Evolutionary conservation across 208 protist genomes (phyloP).

Genomic region (Trypanosoma mega): DNA sequence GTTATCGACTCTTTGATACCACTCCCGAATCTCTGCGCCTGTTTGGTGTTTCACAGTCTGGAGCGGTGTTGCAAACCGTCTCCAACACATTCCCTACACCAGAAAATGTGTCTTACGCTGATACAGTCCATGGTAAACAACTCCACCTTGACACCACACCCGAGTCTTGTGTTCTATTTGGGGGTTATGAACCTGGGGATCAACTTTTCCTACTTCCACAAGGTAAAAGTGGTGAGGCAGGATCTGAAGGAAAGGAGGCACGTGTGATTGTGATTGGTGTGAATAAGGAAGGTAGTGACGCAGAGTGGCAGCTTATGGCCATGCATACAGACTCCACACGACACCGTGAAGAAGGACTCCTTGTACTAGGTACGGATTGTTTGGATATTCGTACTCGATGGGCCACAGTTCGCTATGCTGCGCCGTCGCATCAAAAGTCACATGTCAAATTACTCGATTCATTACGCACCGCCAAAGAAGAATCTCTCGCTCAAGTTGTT

Average conservation of each 20-base stretch:
- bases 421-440: conserved; percentile 27
- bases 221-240: conserved; percentile 1
- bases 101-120: conserved; percentile 52
- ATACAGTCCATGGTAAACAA: conserved; percentile 33
- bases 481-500: conserved; percentile 77
- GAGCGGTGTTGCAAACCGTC: conserved; percentile 45
- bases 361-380: conserved; percentile 69
- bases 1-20: conserved; percentile 78
- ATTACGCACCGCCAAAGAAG: conserved; percentile 57
- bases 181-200: conserved; percentile 66
- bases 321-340: conserved; percentile 38
- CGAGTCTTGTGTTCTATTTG: conserved; percentile 59
- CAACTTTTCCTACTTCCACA: conserved; percentile 45
- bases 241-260: neutral
- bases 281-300: conserved; percentile 50
- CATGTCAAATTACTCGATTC: conserved; percentile 37
- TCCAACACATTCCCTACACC: conserved; percentile 40
- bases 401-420: conserved; percentile 29
- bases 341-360: conserved; percentile 41
- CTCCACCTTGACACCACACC: conserved; percentile 60
- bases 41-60: conserved; percentile 50
- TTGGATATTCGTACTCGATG: conserved; percentile 51
- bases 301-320: conserved; percentile 55
- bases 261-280: conserved; percentile 76
- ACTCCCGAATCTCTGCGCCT: conserved; percentile 40